Percentiles rank a stretch among this genome's conserved stretches.
Evolutionary conservation across 2,329 filamentous ascomycete genomes (phyloP).

Genomic region (Aspergillus jensenii): DNA sequence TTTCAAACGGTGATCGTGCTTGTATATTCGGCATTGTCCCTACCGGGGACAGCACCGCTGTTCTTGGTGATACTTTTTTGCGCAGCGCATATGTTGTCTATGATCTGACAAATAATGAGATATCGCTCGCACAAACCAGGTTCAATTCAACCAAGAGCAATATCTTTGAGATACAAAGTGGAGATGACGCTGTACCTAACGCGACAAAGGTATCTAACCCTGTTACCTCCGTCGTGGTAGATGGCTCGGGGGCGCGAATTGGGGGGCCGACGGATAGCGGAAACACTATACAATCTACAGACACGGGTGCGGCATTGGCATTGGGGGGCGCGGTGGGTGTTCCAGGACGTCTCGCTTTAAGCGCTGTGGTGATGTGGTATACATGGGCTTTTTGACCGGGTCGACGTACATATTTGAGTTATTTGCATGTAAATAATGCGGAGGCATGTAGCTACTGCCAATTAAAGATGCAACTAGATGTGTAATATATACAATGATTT

Average conservation of each 20-base stretch:
- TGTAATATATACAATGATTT: too few relatives aligned
- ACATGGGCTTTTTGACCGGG: slow-evolving; percentile 19
- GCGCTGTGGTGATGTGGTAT: slow-evolving; percentile 25
- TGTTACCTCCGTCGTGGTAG: slow-evolving; percentile 47
- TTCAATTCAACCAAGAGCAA: slow-evolving; percentile 55
- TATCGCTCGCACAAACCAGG: slow-evolving; percentile 60
- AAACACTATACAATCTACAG: slow-evolving; percentile 19
- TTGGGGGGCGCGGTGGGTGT: slow-evolving; percentile 12
- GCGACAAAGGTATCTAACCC: slow-evolving; percentile 54
- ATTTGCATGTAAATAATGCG: neutral
- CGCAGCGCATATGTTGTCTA: slow-evolving; percentile 65
- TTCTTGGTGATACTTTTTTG: slow-evolving; percentile 64
- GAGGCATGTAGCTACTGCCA: too few relatives aligned
- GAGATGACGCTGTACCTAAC: slow-evolving; percentile 50
- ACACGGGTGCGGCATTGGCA: slow-evolving; percentile 16
- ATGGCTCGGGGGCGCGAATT: slow-evolving; percentile 46
- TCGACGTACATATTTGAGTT: neutral
- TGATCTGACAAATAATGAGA: slow-evolving; percentile 60
- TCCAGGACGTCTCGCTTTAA: slow-evolving; percentile 18
- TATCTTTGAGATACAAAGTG: slow-evolving; percentile 55
- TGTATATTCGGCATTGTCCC: slow-evolving; percentile 54
- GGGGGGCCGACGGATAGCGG: slow-evolving; percentile 25
- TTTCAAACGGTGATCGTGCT: slow-evolving; percentile 34
- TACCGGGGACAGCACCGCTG: slow-evolving; percentile 45
- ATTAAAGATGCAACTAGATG: too few relatives aligned